A percentile compares a stretch with the other conserved stretches of the same genome.
These are phyloP conservation scores for Komagataella pseudopastoris DNA, from an alignment of 805 yeast species.

Conservation along the genomic window DNA sequence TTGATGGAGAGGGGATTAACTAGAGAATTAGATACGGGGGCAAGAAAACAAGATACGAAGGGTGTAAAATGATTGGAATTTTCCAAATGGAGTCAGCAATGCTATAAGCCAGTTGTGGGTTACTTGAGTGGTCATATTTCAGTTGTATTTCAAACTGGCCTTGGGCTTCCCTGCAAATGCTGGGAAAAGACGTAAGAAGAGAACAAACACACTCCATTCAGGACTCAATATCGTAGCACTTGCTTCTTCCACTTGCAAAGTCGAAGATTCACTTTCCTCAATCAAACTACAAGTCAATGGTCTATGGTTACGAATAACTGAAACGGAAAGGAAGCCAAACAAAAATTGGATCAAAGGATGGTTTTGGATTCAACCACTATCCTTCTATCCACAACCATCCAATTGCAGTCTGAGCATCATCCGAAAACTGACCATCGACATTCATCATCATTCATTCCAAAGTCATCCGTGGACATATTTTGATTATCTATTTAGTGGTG, in stretches of 20 bases:
- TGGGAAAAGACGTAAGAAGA: no score
- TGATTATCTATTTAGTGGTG: not conserved
- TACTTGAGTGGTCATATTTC: not conserved
- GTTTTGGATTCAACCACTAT: no score
- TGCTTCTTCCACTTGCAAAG: not conserved
- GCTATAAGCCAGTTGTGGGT: not conserved
- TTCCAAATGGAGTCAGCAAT: no score
- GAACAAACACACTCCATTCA: not conserved
- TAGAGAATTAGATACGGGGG: no score
- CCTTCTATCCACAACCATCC: not conserved
- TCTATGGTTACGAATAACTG: not conserved
- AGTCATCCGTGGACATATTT: not conserved
- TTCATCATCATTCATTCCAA: not conserved
- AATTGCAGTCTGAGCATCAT: not conserved
- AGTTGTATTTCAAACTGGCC: not conserved
- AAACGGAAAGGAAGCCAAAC: not conserved
- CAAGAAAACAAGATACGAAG: no score
- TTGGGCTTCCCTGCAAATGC: not conserved
- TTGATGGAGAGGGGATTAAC: not conserved
- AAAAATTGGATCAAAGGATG: no score
- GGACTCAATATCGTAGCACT: not conserved
- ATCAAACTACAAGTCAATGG: not conserved
- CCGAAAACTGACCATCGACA: not conserved
- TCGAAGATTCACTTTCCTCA: not conserved
- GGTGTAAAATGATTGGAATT: no score